Conservation (phyloP, 2,329 filamentous ascomycete species). For the Cladophialophora immunda region DNA sequence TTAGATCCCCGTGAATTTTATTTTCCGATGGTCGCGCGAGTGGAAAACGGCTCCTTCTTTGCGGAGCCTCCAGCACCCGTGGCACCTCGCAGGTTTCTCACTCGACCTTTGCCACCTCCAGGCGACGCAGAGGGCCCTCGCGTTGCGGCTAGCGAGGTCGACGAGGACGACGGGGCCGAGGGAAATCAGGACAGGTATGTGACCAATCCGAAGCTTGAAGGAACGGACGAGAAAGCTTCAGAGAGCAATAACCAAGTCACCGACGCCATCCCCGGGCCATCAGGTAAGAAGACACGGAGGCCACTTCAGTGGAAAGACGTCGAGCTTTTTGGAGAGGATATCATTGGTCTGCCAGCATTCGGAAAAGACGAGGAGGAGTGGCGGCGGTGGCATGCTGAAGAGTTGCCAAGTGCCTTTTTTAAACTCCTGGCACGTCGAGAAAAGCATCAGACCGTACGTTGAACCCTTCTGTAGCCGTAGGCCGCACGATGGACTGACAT, state of each 20-base stretch:
- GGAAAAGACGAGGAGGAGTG: not conserved
- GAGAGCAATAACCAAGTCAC: not conserved
- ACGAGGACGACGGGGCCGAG: not conserved
- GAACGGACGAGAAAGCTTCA: not conserved
- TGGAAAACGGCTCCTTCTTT: conserved; percentile 22
- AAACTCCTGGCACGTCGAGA: conserved; percentile 11
- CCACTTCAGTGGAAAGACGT: not conserved
- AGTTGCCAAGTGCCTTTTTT: conserved; percentile 19
- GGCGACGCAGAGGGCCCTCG: not conserved
- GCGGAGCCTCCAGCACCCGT: conserved; percentile 15
- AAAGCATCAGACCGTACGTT: conserved; percentile 3
- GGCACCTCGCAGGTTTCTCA: not conserved
- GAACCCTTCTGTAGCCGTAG: not conserved
- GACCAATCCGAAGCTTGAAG: not conserved
- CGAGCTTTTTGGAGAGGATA: not conserved
- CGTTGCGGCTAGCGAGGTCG: not conserved
- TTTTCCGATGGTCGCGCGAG: conserved; percentile 28
- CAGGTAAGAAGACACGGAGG: not conserved
- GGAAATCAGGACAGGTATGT: not conserved
- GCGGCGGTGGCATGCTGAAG: conserved; percentile 23
- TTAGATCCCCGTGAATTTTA: conserved; percentile 22
- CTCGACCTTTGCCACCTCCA: too few species aligned
- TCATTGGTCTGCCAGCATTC: not conserved
- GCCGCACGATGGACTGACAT: not conserved
- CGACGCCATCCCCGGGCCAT: not conserved